Evolutionary conservation across 768 basidiomycete genomes (phyloP).

Genomic region (Pleurotus eryngii): DNA sequence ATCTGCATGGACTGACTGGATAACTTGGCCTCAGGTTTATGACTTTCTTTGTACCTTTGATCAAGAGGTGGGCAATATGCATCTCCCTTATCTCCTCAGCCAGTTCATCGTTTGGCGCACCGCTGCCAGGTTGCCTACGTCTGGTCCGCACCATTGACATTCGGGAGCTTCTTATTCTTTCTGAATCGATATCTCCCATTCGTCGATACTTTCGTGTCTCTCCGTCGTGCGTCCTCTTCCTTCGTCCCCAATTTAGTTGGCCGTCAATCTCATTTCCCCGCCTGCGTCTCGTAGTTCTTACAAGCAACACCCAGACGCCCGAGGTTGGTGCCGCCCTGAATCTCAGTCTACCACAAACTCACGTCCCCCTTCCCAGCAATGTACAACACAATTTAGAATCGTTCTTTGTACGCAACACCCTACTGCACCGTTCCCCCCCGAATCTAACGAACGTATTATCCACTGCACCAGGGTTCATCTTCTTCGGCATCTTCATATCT

Average conservation of each 20-base stretch:
- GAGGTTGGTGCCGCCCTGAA: background rate
- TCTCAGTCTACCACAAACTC: too few species aligned
- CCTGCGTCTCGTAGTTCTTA: background rate
- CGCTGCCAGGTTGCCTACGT: conserved; percentile 18
- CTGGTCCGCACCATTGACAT: conserved; percentile 19
- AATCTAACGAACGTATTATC: too few species aligned
- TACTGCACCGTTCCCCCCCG: too few species aligned
- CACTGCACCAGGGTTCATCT: conserved; percentile 25
- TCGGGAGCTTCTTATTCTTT: conserved; percentile 22
- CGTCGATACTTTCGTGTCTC: conserved; percentile 24
- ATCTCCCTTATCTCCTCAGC: background rate
- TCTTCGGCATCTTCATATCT: conserved; percentile 32
- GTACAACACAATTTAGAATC: conserved; percentile 22
- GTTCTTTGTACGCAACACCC: conserved; percentile 25
- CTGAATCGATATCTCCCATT: conserved; percentile 30
- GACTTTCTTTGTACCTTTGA: conserved; percentile 24
- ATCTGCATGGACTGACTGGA: background rate
- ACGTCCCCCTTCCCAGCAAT: conserved; percentile 12
- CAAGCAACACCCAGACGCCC: background rate
- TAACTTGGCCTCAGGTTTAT: conserved; percentile 14
- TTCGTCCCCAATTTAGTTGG: background rate
- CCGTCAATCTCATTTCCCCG: background rate
- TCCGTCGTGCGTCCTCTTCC: conserved; percentile 9
- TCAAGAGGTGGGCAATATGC: conserved; percentile 16
- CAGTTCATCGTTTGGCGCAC: background rate